These are phyloP conservation scores for Trametes versicolor DNA, from an alignment of 1,284 basidiomycete genomes.

Conservation along the genomic window DNA sequence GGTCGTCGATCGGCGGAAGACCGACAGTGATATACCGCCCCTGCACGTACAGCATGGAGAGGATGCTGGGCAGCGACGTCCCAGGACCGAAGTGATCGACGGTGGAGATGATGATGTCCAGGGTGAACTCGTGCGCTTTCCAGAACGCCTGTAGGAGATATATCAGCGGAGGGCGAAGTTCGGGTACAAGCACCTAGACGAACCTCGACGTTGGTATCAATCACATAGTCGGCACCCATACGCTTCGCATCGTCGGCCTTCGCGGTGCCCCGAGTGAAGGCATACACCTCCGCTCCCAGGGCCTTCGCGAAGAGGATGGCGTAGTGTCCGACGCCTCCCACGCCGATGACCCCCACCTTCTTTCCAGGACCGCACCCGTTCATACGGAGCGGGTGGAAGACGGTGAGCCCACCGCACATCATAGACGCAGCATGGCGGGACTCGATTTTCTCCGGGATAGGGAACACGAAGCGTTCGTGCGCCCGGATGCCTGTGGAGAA, in stretches of 20 bases:
- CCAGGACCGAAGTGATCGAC: conserved; percentile 40
- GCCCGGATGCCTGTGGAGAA: conserved; percentile 75
- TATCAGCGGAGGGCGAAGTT: background rate
- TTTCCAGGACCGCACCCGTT: conserved; percentile 71
- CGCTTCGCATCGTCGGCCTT: conserved; percentile 71
- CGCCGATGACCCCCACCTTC: conserved; percentile 73
- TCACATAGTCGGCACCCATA: conserved; percentile 67
- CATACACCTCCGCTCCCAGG: conserved; percentile 62
- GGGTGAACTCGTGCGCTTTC: conserved; percentile 52
- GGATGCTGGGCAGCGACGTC: conserved; percentile 49
- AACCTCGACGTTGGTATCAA: conserved; percentile 49
- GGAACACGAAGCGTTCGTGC: conserved; percentile 76
- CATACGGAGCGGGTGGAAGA: conserved; percentile 70
- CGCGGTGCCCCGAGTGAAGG: conserved; percentile 67
- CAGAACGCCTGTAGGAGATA: conserved; percentile 49
- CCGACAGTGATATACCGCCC: conserved; percentile 64
- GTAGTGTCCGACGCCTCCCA: conserved; percentile 61
- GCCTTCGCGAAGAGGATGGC: conserved; percentile 41
- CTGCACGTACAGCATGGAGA: conserved; percentile 61
- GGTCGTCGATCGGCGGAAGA: conserved; percentile 54
- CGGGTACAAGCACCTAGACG: background rate
- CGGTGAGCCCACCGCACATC: conserved; percentile 74
- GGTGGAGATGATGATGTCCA: conserved; percentile 73
- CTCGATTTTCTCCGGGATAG: conserved; percentile 69
- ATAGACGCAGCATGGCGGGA: conserved; percentile 61